Conservation (phyloP, 331 rosid genomes). For the Pyracantha coccinea region DNA sequence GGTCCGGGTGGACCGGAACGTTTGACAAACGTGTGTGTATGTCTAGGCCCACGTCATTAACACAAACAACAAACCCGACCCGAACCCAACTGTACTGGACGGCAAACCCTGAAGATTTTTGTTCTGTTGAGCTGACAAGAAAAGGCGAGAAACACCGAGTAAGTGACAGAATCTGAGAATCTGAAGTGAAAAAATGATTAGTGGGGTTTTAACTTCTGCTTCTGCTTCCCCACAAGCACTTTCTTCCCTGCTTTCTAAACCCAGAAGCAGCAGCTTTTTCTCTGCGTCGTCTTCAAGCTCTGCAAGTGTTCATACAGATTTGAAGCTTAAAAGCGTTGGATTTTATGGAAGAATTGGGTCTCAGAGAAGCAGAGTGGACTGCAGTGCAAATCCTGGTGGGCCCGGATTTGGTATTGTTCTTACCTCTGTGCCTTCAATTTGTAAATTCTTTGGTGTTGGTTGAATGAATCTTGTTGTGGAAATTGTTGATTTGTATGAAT, state of each 20-base stretch:
- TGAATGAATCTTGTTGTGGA: not conserved
- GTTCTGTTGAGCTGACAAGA: not conserved
- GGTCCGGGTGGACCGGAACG: not conserved
- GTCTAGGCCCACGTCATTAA: not conserved
- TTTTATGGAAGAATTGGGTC: conserved; percentile 20
- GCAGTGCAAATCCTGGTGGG: conserved; percentile 51
- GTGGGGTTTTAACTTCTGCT: conserved; percentile 34
- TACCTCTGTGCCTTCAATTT: not conserved
- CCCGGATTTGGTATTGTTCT: conserved; percentile 40
- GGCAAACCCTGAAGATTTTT: not conserved
- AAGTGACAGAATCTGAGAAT: conserved; percentile 1
- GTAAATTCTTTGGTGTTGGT: not conserved
- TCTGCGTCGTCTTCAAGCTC: conserved; percentile 13
- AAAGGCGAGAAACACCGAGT: not conserved
- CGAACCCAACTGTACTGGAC: not conserved
- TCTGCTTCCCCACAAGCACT: conserved; percentile 24
- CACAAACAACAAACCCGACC: not conserved
- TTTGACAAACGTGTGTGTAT: not conserved
- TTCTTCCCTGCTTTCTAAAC: conserved; percentile 14
- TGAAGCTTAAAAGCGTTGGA: conserved; percentile 22
- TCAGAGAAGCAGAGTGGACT: conserved; percentile 21
- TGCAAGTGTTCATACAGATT: conserved; percentile 13
- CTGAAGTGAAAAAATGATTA: conserved; percentile 30
- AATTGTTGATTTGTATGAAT: conserved; percentile 1
- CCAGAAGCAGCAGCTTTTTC: conserved; percentile 5